Evolutionary conservation across 1,139 yeast species (phyloP), one percentile per base, ranked within the genome.

Genomic region (Geotrichum australiense): DNA sequence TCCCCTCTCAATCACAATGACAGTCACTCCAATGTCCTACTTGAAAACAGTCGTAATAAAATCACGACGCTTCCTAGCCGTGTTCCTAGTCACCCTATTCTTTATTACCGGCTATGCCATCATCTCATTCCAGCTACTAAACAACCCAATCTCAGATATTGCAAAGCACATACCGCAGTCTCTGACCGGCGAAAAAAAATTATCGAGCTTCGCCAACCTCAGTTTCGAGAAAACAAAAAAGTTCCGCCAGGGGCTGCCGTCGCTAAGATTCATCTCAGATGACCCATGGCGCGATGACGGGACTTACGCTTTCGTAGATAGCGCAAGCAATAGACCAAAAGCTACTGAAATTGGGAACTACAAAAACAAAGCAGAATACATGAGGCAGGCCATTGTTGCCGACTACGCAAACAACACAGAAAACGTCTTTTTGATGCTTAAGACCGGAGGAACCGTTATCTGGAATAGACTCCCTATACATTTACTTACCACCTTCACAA

Each of bases 381-480:
- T 55, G 23, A 47, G 50, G 36, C 59, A 55, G 42, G 47, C 54
- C 12, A 31, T 54, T 18, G 51, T 49, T n/a, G 53, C 54, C 5
- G 58, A 56, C 34, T 55, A 52, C 24, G 56, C 57, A 19, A 37
- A 45, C 15, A 50, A 51, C 11, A 40, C 54, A 1, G 53, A 57
- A 19, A 50, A 52, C 4, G 37, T 57, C 5, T 62, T 59, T 45
- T 41, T 58, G 22, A 59, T 63, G 65, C 50, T 64, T 41, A 64
- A 64, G 41, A 60, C 66, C 3, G 67, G 68, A 4, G 57, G 61
- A 5, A 56, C 59, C n/a, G 62, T 58, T 4, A 45, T 59, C 43
- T 63, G 67, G 66, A 49, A 58, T 15, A 55, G 67, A 15, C 45
- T 64, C 39, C 68, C 68, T 10, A 48, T 59, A 10, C 69, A 64